Evolutionary conservation across 257 asterid species (phyloP), one percentile per base, ranked within the genome.

Genomic region (Coffea eugenioides): DNA sequence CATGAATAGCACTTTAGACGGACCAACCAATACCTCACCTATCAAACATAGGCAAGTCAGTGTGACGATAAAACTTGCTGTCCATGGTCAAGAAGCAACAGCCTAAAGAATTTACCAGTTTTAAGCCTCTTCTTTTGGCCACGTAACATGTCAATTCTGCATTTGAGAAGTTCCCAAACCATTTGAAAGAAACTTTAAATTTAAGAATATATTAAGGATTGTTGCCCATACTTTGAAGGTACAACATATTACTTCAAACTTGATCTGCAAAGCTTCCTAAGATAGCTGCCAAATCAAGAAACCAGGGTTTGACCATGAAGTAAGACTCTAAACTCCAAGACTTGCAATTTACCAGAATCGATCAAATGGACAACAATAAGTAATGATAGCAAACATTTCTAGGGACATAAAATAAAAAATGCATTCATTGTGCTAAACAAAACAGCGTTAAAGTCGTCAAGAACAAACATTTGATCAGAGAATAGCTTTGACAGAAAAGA

Each of bases 111-210:
- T 49, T 79, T 83, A 93, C 98, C 99, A 39, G 98, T 90, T 79
- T 97, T 88, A 78, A 95, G 91, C 83, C 99, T 93, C 88, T 93
- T 95, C 81, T 92, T 95, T 83, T 95, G 99, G 80, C 98, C 99
- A 67, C 99, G 52, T 20, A 45, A 27, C 27, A 45, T 48, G 8
- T 13, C 27, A 27, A 27, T 27, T 27, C 27, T 27, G 27, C 27
- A 27, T 27, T 27, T 27, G 27, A 27, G 27, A 27, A 27, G 27
- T 27, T 27, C 27, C 27, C 27, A 27, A 27, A 27, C 27, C 27
- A 27, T 27, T 27, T 27, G 27, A 27, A 27, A 27, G 27, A 27
- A 27, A 27, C 27, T 27, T 27, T 27, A 27, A 27, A 27, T 27
- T 27, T 27, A 27, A 27, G 27, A 27, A 27, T 27, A 27, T 27